Conservation (phyloP, 495 filamentous ascomycete genomes). For the Aspergillus carlsbadensis region DNA sequence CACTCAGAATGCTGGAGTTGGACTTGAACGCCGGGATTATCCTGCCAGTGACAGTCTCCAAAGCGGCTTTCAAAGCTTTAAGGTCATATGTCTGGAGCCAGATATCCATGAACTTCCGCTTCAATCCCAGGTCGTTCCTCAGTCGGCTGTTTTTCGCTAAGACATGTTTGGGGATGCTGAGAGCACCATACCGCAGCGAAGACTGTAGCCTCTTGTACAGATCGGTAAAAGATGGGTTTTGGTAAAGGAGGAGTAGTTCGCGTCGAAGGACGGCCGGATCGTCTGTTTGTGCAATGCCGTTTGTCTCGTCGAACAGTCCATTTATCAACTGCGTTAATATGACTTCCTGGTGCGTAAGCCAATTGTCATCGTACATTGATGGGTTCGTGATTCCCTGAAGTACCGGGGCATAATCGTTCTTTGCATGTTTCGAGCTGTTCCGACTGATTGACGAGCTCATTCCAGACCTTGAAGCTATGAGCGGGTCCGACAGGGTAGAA, state of each 20-base stretch:
- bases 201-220: slow-evolving; percentile 62
- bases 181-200: slow-evolving; percentile 61
- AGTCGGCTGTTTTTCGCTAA: slow-evolving; percentile 46
- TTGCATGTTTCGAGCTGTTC: slow-evolving; percentile 19
- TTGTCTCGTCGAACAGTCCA: slow-evolving; percentile 44
- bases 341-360: slow-evolving; percentile 63
- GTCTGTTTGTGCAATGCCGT: slow-evolving; percentile 12
- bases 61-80: slow-evolving; percentile 45
- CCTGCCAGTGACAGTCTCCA: slow-evolving; percentile 62
- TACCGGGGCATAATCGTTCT: slow-evolving; percentile 51
- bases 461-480: slow-evolving; percentile 22
- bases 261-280: slow-evolving; percentile 38
- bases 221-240: slow-evolving; percentile 47
- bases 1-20: not conserved
- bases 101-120: slow-evolving; percentile 54
- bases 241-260: slow-evolving; percentile 54
- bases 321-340: slow-evolving; percentile 63
- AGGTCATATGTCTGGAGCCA: slow-evolving; percentile 61
- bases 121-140: slow-evolving; percentile 58
- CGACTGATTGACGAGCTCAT: slow-evolving; percentile 16
- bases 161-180: slow-evolving; percentile 55
- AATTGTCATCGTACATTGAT: slow-evolving; percentile 64
- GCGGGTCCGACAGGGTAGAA: slow-evolving; percentile 11
- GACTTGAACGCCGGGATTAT: slow-evolving; percentile 31
- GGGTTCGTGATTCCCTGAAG: slow-evolving; percentile 53